Conservation (phyloP, 495 filamentous ascomycete genomes). For the Tricharina praecox region DNA sequence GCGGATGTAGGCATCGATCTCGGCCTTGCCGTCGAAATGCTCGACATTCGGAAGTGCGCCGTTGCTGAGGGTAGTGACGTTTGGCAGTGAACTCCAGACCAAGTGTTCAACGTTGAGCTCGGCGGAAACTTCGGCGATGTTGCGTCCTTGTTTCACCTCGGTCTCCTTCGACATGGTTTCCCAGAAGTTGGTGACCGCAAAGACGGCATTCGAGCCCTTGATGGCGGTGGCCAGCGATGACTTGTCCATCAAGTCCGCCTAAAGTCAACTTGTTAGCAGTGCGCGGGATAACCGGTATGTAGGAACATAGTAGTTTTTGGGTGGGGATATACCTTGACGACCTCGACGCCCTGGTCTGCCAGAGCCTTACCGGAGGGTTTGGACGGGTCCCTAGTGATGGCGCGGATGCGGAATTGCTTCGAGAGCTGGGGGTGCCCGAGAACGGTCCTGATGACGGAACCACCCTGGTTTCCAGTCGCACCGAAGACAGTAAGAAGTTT, state of each 20-base stretch:
- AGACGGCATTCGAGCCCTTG: conserved; percentile 38
- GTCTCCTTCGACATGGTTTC: conserved; percentile 31
- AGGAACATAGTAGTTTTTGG: neutral
- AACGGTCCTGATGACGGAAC: conserved; percentile 32
- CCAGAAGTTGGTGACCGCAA: conserved; percentile 41
- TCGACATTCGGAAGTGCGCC: conserved; percentile 30
- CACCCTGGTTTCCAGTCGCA: conserved; percentile 35
- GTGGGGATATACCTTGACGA: conserved; percentile 25
- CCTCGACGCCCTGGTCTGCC: conserved; percentile 31
- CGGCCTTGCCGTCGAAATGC: conserved; percentile 31
- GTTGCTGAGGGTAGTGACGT: conserved; percentile 24
- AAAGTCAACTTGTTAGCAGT: conserved; percentile 21
- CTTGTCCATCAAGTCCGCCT: conserved; percentile 33
- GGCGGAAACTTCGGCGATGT: conserved; percentile 34
- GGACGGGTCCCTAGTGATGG: conserved; percentile 30
- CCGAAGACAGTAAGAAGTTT: conserved; percentile 35
- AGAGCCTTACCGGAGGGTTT: conserved; percentile 29
- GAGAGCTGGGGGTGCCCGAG: conserved; percentile 23
- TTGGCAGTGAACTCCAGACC: conserved; percentile 27
- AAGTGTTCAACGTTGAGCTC: conserved; percentile 31
- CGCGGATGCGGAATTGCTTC: conserved; percentile 30
- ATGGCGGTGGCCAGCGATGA: conserved; percentile 35
- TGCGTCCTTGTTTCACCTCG: conserved; percentile 36
- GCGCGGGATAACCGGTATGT: neutral
- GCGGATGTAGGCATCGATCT: conserved; percentile 27